Base-by-base conservation (phyloP, 2,329 filamentous ascomycete species). In the Huntiella savannae region DNA sequence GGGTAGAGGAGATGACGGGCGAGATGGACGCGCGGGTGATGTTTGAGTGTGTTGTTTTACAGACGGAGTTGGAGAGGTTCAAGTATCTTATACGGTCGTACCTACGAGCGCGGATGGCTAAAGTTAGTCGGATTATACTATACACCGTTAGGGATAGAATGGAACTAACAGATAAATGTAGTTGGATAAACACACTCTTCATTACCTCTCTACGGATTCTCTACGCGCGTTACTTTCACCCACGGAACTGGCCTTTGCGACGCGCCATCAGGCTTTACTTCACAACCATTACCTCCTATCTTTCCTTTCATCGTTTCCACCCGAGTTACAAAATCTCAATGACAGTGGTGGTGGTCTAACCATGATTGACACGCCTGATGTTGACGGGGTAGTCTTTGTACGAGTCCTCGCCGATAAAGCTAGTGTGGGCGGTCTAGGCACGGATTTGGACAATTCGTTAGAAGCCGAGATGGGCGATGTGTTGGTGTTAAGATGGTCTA, bases 1-100 rank as follows among this genome's bases (percentile, higher is more conserved):
- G 69, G 54, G 75, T 84, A 52, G 79, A 83, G 63, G 73, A 79
- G 49, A 73, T 87, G 70, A 88, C 82, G 10, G 82, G 81, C 51
- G 78, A 82, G 57, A 81, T 87, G 75, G 86, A 93, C 56, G 82
- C 87, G 40, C 86, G 82, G 61, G 79, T 83, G 52, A 96, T 94
- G 60, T 94, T 98, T 60, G 77, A 77, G 51, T 77, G 96, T 57
- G 94, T 95, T 42, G 81, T 98, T 51, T 78, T 95, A 46, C 91
- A 98, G 66, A 96, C 92, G 5, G 91, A 98, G 64, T 73, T 98
- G 46, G 87, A 95, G 60, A 72, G 91, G 40, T 92, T 83, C 63
- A 94, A 94, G 64, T 98, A 86, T 57, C 70, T 98, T 16, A 73
- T 96, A 13, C 73, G 91, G 50, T 81, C 82, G 53, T 80, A 88